Base-by-base conservation (phyloP, 2,329 filamentous ascomycete species). In the Zopfia rhizophila region DNA sequence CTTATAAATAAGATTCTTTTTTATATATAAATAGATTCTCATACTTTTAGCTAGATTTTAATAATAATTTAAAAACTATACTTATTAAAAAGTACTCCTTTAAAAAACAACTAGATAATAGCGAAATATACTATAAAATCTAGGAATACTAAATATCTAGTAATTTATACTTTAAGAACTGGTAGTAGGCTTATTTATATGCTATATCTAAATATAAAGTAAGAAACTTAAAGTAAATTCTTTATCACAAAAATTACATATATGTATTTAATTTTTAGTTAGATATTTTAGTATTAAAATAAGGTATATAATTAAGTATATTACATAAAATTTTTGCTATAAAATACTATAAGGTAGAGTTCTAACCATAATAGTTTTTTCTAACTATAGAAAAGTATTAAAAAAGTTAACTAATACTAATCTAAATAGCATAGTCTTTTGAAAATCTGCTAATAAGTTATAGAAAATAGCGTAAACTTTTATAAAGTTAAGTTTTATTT, bases 261-360 rank as follows among this genome's bases (percentile, higher is more conserved):
- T 35, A 51, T 37, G 62, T 60, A 22, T 74, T 74, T 54, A 51
- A 75, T 38, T 35, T 45, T 45, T 19, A 45, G 41, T 38, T 45
- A 45, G 33, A 45, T 16, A 45, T 45, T 45, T 63, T 61, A 21
- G 59, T 60, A 33, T 60, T 71, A 28, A 68, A 60, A 58, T 53
- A 51, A 37, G 60, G 60, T 38, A 66, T 72, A 43, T 54, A 59
- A 37, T 50, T 71, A 6, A 63, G 65, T 36, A 58, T 51, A 11
- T 56, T 61, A 21, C 48, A 64, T 33, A 60, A 46, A 33, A 55
- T 67, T 25, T 51, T 72, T 28, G 55, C 57, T 2, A 40, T 65
- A n/a, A 60, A 60, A 45, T 69, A 54, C 47, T 55, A 70, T 48
- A 55, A 73, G 51, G 65, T 73, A 58, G 56, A 61, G 28, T 39